Conservation (phyloP, 805 yeast species). For the Clavispora vitiphila region DNA sequence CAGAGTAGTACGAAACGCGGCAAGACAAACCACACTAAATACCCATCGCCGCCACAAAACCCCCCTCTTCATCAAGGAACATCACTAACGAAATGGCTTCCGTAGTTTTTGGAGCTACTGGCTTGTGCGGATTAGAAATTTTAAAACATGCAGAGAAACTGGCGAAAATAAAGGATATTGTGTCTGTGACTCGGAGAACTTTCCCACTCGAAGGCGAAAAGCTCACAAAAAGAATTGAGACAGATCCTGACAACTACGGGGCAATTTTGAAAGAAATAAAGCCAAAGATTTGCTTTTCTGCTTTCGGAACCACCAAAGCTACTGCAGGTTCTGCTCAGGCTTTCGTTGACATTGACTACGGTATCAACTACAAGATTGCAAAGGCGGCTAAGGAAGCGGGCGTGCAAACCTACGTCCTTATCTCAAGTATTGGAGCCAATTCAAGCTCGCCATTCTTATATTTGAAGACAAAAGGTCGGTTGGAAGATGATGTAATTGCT, state of each 20-base stretch:
- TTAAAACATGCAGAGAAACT: constrained; percentile 41
- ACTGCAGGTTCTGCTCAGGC: constrained; percentile 61
- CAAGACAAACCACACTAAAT: no score
- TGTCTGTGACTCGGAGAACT: constrained; percentile 49
- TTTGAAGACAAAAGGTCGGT: constrained; percentile 63
- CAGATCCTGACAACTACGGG: constrained; percentile 50
- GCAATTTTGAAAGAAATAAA: constrained; percentile 7
- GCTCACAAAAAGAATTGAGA: constrained; percentile 37
- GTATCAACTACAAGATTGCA: constrained; percentile 63
- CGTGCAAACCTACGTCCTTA: constrained; percentile 59
- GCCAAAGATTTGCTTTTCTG: constrained; percentile 11
- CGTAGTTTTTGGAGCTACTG: constrained; percentile 64
- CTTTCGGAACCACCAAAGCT: constrained; percentile 15
- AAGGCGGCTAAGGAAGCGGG: constrained; percentile 70
- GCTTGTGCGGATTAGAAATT: constrained; percentile 63
- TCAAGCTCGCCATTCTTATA: constrained; percentile 56
- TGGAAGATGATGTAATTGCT: constrained; percentile 61
- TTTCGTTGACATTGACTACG: constrained; percentile 71
- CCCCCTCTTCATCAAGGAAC: neutral
- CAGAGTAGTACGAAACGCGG: no score
- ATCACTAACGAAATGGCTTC: constrained; percentile 10
- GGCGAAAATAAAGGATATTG: constrained; percentile 32
- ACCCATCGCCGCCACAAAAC: neutral
- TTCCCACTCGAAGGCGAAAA: constrained; percentile 28
- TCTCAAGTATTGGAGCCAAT: constrained; percentile 65